A percentile compares a stretch with the other conserved stretches of the same genome.
These are phyloP conservation scores for Colletotrichum destructivum DNA, from an alignment of 2,329 filamentous ascomycete genomes.

Conservation along the genomic window DNA sequence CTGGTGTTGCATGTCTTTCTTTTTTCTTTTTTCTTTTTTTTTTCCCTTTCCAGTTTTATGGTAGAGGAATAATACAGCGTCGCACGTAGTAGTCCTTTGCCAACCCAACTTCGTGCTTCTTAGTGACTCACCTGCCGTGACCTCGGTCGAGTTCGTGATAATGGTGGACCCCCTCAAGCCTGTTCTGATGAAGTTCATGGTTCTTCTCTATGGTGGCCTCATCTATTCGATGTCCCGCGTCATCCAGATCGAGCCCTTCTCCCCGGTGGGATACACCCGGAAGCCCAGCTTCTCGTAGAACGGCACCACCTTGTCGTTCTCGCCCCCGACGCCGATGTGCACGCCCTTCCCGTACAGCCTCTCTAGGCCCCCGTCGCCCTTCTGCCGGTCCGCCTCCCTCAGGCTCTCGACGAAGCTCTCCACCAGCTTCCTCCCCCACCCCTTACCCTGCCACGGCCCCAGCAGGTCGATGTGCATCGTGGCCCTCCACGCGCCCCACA, in stretches of 20 bases:
- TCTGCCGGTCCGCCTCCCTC: slow-evolving; percentile 40
- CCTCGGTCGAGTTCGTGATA: no score
- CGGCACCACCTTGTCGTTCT: slow-evolving; percentile 63
- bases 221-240: slow-evolving; percentile 54
- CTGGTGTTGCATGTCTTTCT: no score
- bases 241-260: slow-evolving; percentile 58
- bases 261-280: slow-evolving; percentile 53
- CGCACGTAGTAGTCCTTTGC: no score
- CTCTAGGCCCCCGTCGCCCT: slow-evolving; percentile 16
- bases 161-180: no score
- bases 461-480: slow-evolving; percentile 68
- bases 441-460: slow-evolving; percentile 56
- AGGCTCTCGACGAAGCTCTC: slow-evolving; percentile 59
- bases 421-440: slow-evolving; percentile 62
- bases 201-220: background rate
- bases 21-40: no score
- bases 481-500: slow-evolving; percentile 54
- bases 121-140: background rate
- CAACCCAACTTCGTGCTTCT: background rate
- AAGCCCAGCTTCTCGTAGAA: slow-evolving; percentile 67
- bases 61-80: no score
- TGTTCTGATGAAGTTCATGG: no score
- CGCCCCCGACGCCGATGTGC: slow-evolving; percentile 60
- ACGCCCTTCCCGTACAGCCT: slow-evolving; percentile 55
- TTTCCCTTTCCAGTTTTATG: no score